Evolutionary conservation across 116 monocot species (phyloP), one percentile per base, ranked within the genome.

Genomic region (Papilionanthe hybrid): DNA sequence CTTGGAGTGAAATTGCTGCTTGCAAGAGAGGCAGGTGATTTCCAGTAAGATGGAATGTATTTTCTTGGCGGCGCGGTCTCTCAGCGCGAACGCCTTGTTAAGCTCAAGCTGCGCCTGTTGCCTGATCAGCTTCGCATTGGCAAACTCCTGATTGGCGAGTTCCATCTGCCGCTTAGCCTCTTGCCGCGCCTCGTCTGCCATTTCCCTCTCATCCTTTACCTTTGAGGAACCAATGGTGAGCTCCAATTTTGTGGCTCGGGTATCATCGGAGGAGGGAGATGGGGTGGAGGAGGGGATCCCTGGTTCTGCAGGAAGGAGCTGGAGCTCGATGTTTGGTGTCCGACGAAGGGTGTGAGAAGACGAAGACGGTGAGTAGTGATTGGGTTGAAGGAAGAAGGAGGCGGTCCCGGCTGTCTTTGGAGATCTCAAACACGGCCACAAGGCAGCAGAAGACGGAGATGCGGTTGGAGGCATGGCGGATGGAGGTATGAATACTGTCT

Each of bases 21-120:
- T 78, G 78, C 82, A 82, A 12, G 82, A 53, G 25, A 72, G 71
- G 72, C 82, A 82, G 5, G 82, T 82, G 19, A 82, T 78, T 49
- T 78, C 72, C 42, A 82, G 28, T 78, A 82, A 43, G 27, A 22
- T 42, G 29, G 82, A 78, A 42, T 82, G 72, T 32, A 82, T 78
- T 55, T n/a, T 58, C 45, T 42, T 72, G 4, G 41, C 25, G 19
- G 82, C 77, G 13, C n/a, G 42, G 23, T 82, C 82, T 47, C 82
- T 78, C 0, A 82, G 7, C 0, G 72, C 78, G 0, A 72, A 27
- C 1, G 82, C 78, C 25, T 72, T 77, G 44, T 57, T 72, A 32
- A 82, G 82, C 72, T 82, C 82, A 1, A 72, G 27, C 56, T 77
- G 82, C 19, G 82, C 77, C n/a, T 82, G 78, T 50, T 19, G 78